phyloP scores from a whole-genome alignment of 148 eudicot species.

The Fagopyrum esculentum region DNA sequence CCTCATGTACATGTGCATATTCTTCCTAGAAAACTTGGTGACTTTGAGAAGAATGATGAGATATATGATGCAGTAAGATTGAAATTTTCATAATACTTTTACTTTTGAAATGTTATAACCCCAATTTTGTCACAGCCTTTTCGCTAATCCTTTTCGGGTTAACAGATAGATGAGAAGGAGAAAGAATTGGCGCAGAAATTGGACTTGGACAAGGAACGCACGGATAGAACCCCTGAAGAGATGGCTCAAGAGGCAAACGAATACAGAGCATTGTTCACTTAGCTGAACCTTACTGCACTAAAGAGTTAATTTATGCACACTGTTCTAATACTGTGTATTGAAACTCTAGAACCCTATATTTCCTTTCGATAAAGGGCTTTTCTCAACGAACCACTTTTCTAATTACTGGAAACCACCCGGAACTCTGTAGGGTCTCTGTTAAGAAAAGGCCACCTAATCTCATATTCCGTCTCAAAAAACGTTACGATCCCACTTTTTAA shows the following conservation, averaged over 20 bases:
- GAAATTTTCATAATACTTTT: background rate
- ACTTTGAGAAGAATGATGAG: conserved; percentile 85
- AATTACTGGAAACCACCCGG: too few relatives aligned
- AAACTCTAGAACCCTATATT: background rate
- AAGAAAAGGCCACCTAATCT: too few relatives aligned
- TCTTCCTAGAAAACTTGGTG: conserved; percentile 67
- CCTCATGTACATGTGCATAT: conserved; percentile 92
- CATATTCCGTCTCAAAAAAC: too few relatives aligned
- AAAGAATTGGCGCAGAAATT: conserved; percentile 75
- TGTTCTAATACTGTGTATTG: background rate
- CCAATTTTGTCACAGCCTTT: background rate
- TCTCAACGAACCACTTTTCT: too few relatives aligned
- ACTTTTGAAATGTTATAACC: background rate
- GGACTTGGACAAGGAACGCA: conserved; percentile 82
- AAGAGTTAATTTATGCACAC: background rate
- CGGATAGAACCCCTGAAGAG: conserved; percentile 75
- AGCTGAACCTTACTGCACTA: conserved; percentile 10
- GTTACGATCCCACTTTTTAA: too few relatives aligned
- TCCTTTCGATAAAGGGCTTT: background rate
- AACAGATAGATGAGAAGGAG: conserved; percentile 80
- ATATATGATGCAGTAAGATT: conserved; percentile 79
- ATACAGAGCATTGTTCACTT: conserved; percentile 56
- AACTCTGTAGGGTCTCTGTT: too few relatives aligned
- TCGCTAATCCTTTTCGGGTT: conserved; percentile 6
- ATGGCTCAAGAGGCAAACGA: conserved; percentile 77